Base-by-base conservation (phyloP, 352 stramenopile genomes). In the Hyaloperonospora brassicae region DNA sequence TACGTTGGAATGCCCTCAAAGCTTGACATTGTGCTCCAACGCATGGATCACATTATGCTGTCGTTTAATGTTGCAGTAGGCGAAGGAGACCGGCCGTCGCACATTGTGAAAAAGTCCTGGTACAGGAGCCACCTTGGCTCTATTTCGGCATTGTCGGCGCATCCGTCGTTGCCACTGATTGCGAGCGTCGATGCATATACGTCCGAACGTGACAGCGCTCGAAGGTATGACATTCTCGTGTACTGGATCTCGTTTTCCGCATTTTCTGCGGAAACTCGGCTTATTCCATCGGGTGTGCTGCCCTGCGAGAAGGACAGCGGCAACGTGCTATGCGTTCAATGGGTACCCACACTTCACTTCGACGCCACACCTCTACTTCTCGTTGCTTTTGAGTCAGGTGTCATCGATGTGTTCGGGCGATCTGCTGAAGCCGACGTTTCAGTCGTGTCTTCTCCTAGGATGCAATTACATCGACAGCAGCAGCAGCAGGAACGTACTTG, bases 221-320 rank as follows among this genome's bases (percentile, higher is more conserved):
- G 41, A 50, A 59, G n/a, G n/a, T 71, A 79, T 52, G 79, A 89
- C 61, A 73, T 93, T 52, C 62, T 89, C 7, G 79, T 93, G 36
- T 93, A 80, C 52, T 93, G 83, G 83, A 68, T 93, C 35, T 90
- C 80, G 2, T 87, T 89, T 52, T 89, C 83, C 0, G 78, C 79
- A 3, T 91, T 93, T 57, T 86, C 76, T n/a, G 77, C 71, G 5
- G 74, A 89, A 38, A 85, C 77, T n/a, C 64, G 82, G 8, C 62
- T 93, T 22, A 82, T 93, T 40, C 83, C 83, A 35, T 93, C 80
- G 1, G 82, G 83, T 1, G 81, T 89, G 5, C 54, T 93, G 23
- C 63, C 69, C 9, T 88, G 79, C 39, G 60, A 67, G 8, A 52
- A 64, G 35, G 47, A 60, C 42, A 67, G 58, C 35, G 76, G 73